Evolutionary conservation across 129 eudicot species (phyloP), one percentile per base, ranked within the genome.

Genomic region (Escallonia rubra): DNA sequence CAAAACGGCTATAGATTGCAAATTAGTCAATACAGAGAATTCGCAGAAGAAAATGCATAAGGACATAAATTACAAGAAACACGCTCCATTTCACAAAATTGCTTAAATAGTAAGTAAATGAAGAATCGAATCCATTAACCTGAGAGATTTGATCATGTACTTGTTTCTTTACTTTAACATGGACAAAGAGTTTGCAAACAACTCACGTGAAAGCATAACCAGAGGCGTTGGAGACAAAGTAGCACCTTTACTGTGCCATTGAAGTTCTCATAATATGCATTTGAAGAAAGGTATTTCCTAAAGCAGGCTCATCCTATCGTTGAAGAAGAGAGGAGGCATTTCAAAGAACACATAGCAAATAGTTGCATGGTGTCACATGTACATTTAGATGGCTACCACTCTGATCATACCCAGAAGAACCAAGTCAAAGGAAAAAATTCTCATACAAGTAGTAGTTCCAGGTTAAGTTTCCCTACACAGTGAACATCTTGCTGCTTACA

Each of bases 1-100:
- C 95, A 72, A 93, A 93, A 70, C 96, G 95, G 40, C 95, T 93
- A 79, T 64, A 81, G 8, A 73, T 54, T 39, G 56, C 60, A 71
- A 50, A 64, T 15, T 10, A 59, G 67, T 59, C 43, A 44, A 46
- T 23, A 23, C 34, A 49, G 11, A 16, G 45, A 48, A 7, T 42
- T 8, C 34, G 4, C 45, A 46, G 8, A 34, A 53, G 54, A 8
- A 42, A 41, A 23, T 23, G 34, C 8, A 45, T 3, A 14, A 46
- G 15, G 43, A 14, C 8, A 64, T 51, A 15, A 2, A 14, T 23
- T 64, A 4, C 44, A 23, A 14, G 0, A 46, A 64, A 43, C 7
- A 64, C 16, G 2, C 14, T 7, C 39, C n/a, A 8, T 41, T 39
- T n/a, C 0, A 34, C 3, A 7, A 13, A 16, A 63, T n/a, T 61